Percentiles rank a stretch among this genome's conserved stretches.
phyloP scores from a whole-genome alignment of 192 early-diverging fungal species.

The Backusella liffmaniae region DNA sequence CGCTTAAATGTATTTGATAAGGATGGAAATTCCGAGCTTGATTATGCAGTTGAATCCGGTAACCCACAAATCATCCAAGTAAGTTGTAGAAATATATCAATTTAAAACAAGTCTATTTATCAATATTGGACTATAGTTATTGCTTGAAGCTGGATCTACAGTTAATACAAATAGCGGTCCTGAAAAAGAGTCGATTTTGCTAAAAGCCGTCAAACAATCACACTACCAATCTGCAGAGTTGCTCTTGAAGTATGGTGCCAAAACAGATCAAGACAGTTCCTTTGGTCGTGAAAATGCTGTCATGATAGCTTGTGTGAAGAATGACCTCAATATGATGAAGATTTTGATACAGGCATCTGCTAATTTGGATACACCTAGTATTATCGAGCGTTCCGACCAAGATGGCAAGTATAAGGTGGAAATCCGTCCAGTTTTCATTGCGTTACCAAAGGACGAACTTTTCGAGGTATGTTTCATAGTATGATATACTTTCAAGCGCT shows the following conservation, averaged over 20 bases:
- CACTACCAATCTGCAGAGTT: conserved; percentile 13
- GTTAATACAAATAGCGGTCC: background rate
- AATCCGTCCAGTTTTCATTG: background rate
- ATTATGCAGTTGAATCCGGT: conserved; percentile 42
- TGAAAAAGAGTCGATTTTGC: conserved; percentile 10
- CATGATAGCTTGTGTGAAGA: conserved; percentile 33
- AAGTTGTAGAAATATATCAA: background rate
- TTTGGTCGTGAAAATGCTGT: conserved; percentile 31
- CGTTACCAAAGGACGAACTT: background rate
- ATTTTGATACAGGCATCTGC: background rate
- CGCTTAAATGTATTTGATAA: conserved; percentile 28
- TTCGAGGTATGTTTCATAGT: conserved; percentile 8
- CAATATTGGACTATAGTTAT: background rate
- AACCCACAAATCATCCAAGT: conserved; percentile 21
- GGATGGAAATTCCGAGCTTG: conserved; percentile 35
- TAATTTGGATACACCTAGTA: conserved; percentile 3
- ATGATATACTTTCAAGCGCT: background rate
- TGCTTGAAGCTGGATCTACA: conserved; percentile 11
- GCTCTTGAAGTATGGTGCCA: conserved; percentile 26
- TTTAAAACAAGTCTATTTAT: background rate
- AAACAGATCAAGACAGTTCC: conserved; percentile 22
- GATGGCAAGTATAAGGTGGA: background rate
- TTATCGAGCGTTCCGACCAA: background rate
- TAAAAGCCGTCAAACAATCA: conserved; percentile 2
- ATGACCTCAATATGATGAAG: conserved; percentile 9